Percentiles rank a stretch among this genome's conserved stretches.
Evolutionary conservation across 441 rosid species (phyloP).

Genomic region (Populus trichocarpa): DNA sequence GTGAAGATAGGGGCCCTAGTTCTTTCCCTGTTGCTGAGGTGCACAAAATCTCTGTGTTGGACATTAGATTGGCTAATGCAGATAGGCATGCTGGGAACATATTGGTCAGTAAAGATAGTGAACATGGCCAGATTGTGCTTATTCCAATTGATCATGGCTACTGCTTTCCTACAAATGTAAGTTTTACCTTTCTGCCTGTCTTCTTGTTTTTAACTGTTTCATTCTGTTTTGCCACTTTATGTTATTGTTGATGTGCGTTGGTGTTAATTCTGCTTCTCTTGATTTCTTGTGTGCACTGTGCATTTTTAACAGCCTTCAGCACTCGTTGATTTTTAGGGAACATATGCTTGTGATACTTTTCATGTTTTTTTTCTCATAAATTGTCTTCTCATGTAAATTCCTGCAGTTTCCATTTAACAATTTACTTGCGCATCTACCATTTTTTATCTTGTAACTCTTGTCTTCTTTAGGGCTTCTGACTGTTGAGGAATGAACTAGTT

Average conservation of each 20-base stretch:
- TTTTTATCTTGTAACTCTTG: background rate
- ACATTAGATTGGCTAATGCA: constrained; percentile 77
- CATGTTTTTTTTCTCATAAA: background rate
- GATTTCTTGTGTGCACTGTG: background rate
- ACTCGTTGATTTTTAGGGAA: background rate
- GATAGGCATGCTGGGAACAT: constrained; percentile 80
- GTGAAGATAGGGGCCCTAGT: constrained; percentile 72
- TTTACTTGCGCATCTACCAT: background rate
- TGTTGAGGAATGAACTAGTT: background rate
- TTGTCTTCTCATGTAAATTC: background rate
- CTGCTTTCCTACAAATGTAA: constrained; percentile 71
- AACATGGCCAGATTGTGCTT: constrained; percentile 43
- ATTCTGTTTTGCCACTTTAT: constrained; percentile 4
- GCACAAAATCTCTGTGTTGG: constrained; percentile 72
- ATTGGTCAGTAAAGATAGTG: constrained; percentile 47
- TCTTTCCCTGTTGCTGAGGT: constrained; percentile 64
- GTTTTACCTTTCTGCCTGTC: constrained; percentile 10
- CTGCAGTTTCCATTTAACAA: background rate
- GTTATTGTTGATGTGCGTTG: background rate
- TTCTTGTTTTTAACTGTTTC: background rate
- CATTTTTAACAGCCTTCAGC: background rate
- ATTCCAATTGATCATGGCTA: constrained; percentile 82
- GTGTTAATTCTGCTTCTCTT: background rate
- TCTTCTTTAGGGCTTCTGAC: background rate
- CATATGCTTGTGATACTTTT: background rate